phyloP scores from a whole-genome alignment of 108 stramenopile genomes.

The Epipyxis sp. region DNA sequence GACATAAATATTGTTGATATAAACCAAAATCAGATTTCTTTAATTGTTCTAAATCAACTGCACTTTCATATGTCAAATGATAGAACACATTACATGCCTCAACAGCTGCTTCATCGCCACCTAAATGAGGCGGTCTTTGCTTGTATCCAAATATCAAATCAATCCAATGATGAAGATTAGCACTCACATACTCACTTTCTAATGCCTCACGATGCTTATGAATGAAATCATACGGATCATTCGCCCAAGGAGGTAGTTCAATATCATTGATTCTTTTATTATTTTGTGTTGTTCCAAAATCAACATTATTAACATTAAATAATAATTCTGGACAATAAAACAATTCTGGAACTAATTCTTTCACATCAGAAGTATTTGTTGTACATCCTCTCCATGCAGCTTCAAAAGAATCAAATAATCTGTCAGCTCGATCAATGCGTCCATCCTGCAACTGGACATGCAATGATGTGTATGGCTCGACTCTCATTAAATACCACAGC shows the following conservation, averaged over 20 bases:
- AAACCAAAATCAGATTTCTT: slow-evolving; percentile 28
- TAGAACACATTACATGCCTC: slow-evolving; percentile 47
- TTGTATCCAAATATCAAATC: slow-evolving; percentile 49
- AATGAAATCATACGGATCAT: slow-evolving; percentile 62
- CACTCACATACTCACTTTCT: slow-evolving; percentile 34
- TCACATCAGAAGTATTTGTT: slow-evolving; percentile 69
- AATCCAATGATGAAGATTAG: slow-evolving; percentile 50
- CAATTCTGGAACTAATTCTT: slow-evolving; percentile 34
- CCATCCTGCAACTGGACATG: slow-evolving; percentile 34
- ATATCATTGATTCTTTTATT: slow-evolving; percentile 78
- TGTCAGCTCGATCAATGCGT: slow-evolving; percentile 31
- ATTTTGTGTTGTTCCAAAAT: slow-evolving; percentile 75
- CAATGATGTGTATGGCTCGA: slow-evolving; percentile 39
- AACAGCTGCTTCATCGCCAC: slow-evolving; percentile 33
- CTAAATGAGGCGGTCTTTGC: slow-evolving; percentile 36
- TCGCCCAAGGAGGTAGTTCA: slow-evolving; percentile 86
- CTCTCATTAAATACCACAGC: slow-evolving; percentile 37
- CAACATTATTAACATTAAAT: slow-evolving; percentile 74
- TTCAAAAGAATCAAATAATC: slow-evolving; percentile 27
- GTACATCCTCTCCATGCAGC: slow-evolving; percentile 66
- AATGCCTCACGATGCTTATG: slow-evolving; percentile 35
- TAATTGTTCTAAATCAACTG: slow-evolving; percentile 46
- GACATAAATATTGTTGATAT: slow-evolving; percentile 24
- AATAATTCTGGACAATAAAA: slow-evolving; percentile 68
- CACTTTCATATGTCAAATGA: slow-evolving; percentile 45